phyloP scores from a whole-genome alignment of 2,329 filamentous ascomycete genomes.

The Dactylellina leptospora region DNA sequence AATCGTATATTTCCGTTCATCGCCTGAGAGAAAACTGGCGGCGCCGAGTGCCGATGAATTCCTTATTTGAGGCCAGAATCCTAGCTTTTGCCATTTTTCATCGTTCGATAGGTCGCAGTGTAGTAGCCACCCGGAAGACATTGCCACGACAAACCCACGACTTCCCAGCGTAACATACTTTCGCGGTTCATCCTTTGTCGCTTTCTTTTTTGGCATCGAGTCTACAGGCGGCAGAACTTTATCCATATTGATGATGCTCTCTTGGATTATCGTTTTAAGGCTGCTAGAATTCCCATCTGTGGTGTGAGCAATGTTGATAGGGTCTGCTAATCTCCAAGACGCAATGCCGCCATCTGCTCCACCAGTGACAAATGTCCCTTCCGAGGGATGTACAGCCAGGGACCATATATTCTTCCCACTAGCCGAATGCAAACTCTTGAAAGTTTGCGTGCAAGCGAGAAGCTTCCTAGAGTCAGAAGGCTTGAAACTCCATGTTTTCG shows the following conservation, averaged over 20 bases:
- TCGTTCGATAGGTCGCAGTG: constrained; percentile 23
- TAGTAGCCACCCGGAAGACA: constrained; percentile 45
- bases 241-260: constrained; percentile 20
- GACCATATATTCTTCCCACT: constrained; percentile 94
- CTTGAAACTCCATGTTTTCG: constrained; percentile 54
- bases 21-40: not conserved
- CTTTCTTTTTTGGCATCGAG: constrained; percentile 4
- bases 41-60: constrained; percentile 31
- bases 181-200: constrained; percentile 28
- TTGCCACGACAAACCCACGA: constrained; percentile 21
- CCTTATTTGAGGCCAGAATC: constrained; percentile 36
- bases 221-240: constrained; percentile 1
- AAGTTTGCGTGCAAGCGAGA: constrained; percentile 72
- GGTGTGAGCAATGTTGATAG: not conserved
- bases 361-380: constrained; percentile 72
- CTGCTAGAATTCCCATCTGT: not conserved
- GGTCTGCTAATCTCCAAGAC: constrained; percentile 15
- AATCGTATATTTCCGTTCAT: constrained; percentile 2
- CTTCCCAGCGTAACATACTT: constrained; percentile 42
- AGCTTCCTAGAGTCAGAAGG: constrained; percentile 61
- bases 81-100: constrained; percentile 21
- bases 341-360: constrained; percentile 79
- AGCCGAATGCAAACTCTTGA: constrained; percentile 32
- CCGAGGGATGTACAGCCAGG: constrained; percentile 63
- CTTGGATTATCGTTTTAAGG: constrained; percentile 3